Evolutionary conservation across 495 filamentous ascomycete species (phyloP).

Genomic region (Neurospora sublineolata): DNA sequence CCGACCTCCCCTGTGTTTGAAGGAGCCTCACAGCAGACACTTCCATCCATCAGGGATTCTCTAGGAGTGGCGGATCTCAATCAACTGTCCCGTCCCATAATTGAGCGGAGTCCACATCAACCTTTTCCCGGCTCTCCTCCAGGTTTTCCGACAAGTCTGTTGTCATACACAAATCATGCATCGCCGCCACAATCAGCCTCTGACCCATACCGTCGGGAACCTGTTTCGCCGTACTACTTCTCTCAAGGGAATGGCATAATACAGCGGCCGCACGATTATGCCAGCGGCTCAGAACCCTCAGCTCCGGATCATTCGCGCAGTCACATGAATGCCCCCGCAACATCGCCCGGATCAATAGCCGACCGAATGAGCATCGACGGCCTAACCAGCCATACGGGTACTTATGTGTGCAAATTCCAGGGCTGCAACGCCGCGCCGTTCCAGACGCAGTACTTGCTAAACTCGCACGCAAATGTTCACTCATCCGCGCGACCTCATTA

Average conservation of each 20-base stretch:
- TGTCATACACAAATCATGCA: slow-evolving; percentile 13
- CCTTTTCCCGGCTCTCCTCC: slow-evolving; percentile 17
- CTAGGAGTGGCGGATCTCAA: slow-evolving; percentile 24
- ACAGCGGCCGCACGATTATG: slow-evolving; percentile 11
- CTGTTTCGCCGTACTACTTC: slow-evolving; percentile 14
- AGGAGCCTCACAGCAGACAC: slow-evolving; percentile 23
- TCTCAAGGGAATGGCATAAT: slow-evolving; percentile 5
- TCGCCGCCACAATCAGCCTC: slow-evolving; percentile 28
- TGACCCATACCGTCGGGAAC: slow-evolving; percentile 15
- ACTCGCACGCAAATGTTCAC: slow-evolving; percentile 97
- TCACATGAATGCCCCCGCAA: slow-evolving; percentile 4
- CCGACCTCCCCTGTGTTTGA: slow-evolving; percentile 34
- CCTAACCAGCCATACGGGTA: slow-evolving; percentile 25
- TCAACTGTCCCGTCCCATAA: slow-evolving; percentile 45
- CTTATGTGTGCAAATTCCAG: slow-evolving; percentile 16
- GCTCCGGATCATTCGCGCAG: slow-evolving; percentile 20
- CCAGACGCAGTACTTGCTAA: slow-evolving; percentile 70
- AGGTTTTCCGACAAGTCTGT: slow-evolving; percentile 8
- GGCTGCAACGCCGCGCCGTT: slow-evolving; percentile 80
- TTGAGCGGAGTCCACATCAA: slow-evolving; percentile 17
- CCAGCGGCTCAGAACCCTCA: slow-evolving; percentile 18
- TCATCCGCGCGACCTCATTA: slow-evolving; percentile 84
- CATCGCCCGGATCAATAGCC: slow-evolving; percentile 27
- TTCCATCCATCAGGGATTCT: slow-evolving; percentile 36
- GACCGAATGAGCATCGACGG: slow-evolving; percentile 43